Base-by-base conservation (phyloP, 495 filamentous ascomycete genomes). In the Penicillium parvum region DNA sequence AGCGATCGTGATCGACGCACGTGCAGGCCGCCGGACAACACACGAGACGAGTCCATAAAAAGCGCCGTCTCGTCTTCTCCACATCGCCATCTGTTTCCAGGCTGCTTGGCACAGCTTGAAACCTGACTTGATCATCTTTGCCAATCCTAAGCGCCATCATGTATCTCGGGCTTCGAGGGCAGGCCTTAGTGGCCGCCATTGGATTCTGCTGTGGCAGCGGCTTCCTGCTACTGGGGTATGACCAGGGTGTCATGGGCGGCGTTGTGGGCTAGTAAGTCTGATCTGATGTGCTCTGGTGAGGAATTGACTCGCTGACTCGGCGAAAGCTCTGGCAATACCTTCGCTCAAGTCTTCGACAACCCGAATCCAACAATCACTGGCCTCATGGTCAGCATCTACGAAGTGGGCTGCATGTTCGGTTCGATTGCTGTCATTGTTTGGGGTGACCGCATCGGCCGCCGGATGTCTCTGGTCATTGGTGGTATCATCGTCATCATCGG, bases 401-500 rank as follows among this genome's bases (percentile, higher is more conserved):
- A 82, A 45, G 69, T 84, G 34, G 85, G 84, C 7, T 88, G 84
- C 59, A 63, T 88, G 5, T 52, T 80, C 14, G 85, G 85, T 4
- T 82, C 85, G 32, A 74, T 86, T 37, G 74, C 81, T 40, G 78
- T 83, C 26, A 66, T 88, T 19, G 55, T 65, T 16, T 71, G 74
- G 42, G 85, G 83, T 25, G 84, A 89, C 42, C 51, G 66, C 11
- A 61, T 86, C 4, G 85, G 86, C 10, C 67, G 86, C 45, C 67
- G 82, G 9, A 71, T 66, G 41, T 63, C 68, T 3, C 75, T 82
- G 44, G 75, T 81, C 17, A 43, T 72, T 1, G 85, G 85, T 37
- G 81, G 75, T 12, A 34, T 64, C n/a, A 72, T 86, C 49, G 87
- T 88, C 82, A 78, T 86, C 43, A 34, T 83, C 3, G 85, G 85